Evolutionary conservation across 2,329 filamentous ascomycete genomes (phyloP).

Genomic region (Penicillium oxalicum): DNA sequence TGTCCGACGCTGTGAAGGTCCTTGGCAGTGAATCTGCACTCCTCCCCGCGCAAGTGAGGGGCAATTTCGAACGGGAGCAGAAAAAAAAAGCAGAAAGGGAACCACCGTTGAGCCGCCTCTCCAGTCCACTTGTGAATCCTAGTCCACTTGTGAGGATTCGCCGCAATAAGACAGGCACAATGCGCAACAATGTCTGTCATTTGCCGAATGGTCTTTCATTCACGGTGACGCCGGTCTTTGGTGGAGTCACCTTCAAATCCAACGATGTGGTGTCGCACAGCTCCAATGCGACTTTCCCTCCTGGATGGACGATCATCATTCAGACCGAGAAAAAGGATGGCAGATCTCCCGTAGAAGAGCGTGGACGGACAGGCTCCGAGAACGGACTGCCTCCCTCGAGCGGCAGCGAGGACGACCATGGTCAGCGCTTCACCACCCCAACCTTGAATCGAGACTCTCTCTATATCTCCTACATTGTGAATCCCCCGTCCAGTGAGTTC

Average conservation of each 20-base stretch:
- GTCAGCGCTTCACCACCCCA: conserved; percentile 58
- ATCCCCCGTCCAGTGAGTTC: conserved; percentile 72
- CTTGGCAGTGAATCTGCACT: background rate
- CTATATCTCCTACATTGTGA: conserved; percentile 88
- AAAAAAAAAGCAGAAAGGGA: background rate
- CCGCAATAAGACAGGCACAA: conserved; percentile 7
- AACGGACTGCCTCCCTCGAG: conserved; percentile 11
- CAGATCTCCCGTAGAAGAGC: conserved; percentile 24
- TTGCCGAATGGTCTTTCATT: conserved; percentile 84
- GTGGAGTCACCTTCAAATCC: conserved; percentile 83
- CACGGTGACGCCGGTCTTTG: conserved; percentile 78
- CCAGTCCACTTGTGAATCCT: no score
- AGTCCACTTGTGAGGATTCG: no score
- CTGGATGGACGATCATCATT: conserved; percentile 85
- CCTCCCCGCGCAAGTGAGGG: conserved; percentile 8
- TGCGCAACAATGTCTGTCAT: conserved; percentile 40
- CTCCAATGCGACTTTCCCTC: conserved; percentile 60
- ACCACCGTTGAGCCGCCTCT: no score
- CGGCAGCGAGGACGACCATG: conserved; percentile 28
- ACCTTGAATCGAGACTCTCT: conserved; percentile 74
- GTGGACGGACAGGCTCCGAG: conserved; percentile 9
- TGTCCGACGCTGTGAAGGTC: no score
- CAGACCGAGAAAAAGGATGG: conserved; percentile 55
- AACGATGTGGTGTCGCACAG: conserved; percentile 65
- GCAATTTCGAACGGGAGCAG: background rate